phyloP scores from a whole-genome alignment of 2,329 filamentous ascomycete species.

The Pleomassaria siparia region DNA sequence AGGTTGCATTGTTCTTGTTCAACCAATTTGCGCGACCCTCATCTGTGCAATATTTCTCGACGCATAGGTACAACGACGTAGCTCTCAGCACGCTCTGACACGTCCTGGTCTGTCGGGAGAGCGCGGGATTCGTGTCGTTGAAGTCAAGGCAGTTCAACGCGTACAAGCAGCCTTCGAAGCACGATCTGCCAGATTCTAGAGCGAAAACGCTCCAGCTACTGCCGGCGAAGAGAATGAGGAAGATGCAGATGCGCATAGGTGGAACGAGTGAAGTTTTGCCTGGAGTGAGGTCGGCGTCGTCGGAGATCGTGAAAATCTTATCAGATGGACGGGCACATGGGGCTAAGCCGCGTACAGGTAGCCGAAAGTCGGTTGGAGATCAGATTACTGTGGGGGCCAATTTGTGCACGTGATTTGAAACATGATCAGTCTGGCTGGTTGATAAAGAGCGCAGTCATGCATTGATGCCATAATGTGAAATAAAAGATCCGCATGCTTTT shows the following conservation, averaged over 20 bases:
- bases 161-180: slow-evolving; percentile 33
- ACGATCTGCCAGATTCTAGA: slow-evolving; percentile 24
- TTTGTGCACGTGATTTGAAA: not conserved
- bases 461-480: too few species aligned
- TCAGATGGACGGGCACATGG: not conserved
- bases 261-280: not conserved
- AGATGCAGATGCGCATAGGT: slow-evolving; percentile 3
- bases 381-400: too few species aligned
- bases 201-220: slow-evolving; percentile 16
- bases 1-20: slow-evolving; percentile 19
- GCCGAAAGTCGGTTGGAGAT: not conserved
- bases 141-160: slow-evolving; percentile 32
- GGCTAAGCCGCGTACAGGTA: not conserved
- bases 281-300: not conserved
- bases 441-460: too few species aligned
- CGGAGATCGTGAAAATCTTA: slow-evolving; percentile 4
- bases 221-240: slow-evolving; percentile 9
- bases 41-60: slow-evolving; percentile 26
- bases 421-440: not conserved
- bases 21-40: slow-evolving; percentile 22
- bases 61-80: slow-evolving; percentile 33
- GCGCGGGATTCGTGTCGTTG: slow-evolving; percentile 31
- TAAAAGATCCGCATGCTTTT: too few species aligned
- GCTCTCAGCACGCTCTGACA: slow-evolving; percentile 30
- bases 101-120: slow-evolving; percentile 27